phyloP scores from a whole-genome alignment of 352 stramenopile species.

The Phytophthora hybrid region DNA sequence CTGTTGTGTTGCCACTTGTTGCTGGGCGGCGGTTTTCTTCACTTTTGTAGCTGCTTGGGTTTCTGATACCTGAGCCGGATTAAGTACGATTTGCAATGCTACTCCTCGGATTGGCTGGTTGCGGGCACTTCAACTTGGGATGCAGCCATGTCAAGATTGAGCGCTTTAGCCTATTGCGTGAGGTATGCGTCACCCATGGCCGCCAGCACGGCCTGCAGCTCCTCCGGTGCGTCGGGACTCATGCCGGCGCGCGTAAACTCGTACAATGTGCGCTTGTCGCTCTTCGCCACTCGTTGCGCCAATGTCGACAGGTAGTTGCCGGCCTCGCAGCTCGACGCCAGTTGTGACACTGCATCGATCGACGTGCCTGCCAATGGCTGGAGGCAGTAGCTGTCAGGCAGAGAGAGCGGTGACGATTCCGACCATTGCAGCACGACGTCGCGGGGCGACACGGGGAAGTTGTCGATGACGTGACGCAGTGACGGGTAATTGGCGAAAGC shows the following conservation, averaged over 20 bases:
- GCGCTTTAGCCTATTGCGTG: slow-evolving; percentile 15
- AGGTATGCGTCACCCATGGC: slow-evolving; percentile 56
- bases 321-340: slow-evolving; percentile 52
- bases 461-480: slow-evolving; percentile 42
- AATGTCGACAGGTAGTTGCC: slow-evolving; percentile 58
- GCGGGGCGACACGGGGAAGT: slow-evolving; percentile 30
- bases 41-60: slow-evolving; percentile 8
- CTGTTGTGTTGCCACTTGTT: not conserved
- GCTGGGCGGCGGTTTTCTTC: slow-evolving; percentile 9
- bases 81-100: slow-evolving; percentile 26
- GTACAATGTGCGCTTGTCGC: slow-evolving; percentile 72
- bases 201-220: slow-evolving; percentile 61
- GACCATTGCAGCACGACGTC: slow-evolving; percentile 58
- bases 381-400: slow-evolving; percentile 37
- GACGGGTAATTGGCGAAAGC: slow-evolving; percentile 41
- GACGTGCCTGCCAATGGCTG: slow-evolving; percentile 28
- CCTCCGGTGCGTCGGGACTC: slow-evolving; percentile 71
- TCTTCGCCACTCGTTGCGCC: slow-evolving; percentile 43
- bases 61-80: slow-evolving; percentile 21
- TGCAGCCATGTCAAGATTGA: slow-evolving; percentile 10
- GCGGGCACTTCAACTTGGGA: slow-evolving; percentile 24
- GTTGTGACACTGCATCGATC: slow-evolving; percentile 56
- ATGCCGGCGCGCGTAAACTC: slow-evolving; percentile 82
- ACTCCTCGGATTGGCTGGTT: slow-evolving; percentile 22
- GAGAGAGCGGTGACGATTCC: slow-evolving; percentile 23